phyloP scores from a whole-genome alignment of 192 early-diverging fungal genomes.

The Gamsiella multidivaricata region DNA sequence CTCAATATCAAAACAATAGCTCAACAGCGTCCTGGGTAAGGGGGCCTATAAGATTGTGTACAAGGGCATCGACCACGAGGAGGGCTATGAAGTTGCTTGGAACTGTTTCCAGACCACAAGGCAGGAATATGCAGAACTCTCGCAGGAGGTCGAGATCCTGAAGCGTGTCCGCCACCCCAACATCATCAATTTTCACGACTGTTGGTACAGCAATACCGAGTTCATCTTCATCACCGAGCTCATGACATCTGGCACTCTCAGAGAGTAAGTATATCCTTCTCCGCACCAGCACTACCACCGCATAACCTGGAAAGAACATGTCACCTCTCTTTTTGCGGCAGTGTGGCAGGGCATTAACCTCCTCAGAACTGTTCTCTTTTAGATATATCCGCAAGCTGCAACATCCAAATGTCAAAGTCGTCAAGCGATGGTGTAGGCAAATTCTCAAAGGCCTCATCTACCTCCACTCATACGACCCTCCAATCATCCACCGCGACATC shows the following conservation, averaged over 20 bases:
- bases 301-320: too few species aligned
- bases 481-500: conserved; percentile 86
- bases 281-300: too few species aligned
- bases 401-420: conserved; percentile 77
- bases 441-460: conserved; percentile 83
- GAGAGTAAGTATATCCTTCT: conserved; percentile 63
- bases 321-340: too few species aligned
- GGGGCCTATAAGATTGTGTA: conserved; percentile 90
- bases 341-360: not conserved
- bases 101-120: conserved; percentile 83
- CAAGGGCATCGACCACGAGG: conserved; percentile 88
- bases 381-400: conserved; percentile 78
- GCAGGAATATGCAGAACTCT: conserved; percentile 76
- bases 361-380: not conserved
- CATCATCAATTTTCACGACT: conserved; percentile 84
- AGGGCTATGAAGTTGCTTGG: conserved; percentile 93
- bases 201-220: conserved; percentile 78
- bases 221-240: conserved; percentile 87
- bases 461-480: conserved; percentile 79
- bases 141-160: conserved; percentile 81
- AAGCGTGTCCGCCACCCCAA: conserved; percentile 84
- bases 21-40: conserved; percentile 73
- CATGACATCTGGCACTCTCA: conserved; percentile 85
- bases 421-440: conserved; percentile 83
- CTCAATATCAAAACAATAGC: conserved; percentile 14